A percentile compares a stretch with the other conserved stretches of the same genome.
phyloP scores from a whole-genome alignment of 31 red algal genomes.

The Asparagopsis taxiformis region DNA sequence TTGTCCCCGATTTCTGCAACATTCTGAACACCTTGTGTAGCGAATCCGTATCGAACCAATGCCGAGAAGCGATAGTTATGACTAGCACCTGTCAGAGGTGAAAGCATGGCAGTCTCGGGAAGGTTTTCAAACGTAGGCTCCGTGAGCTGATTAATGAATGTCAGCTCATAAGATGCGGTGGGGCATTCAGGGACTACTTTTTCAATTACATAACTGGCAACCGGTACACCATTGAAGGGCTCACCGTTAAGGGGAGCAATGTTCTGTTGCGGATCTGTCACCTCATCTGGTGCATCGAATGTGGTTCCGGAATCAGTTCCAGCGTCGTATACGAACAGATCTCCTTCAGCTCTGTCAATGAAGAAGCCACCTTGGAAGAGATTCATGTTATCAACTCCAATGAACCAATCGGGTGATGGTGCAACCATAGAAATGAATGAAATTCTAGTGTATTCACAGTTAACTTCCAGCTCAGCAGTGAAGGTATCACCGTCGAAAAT shows the following conservation, averaged over 20 bases:
- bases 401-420: neutral
- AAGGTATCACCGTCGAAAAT: neutral
- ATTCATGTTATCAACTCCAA: neutral
- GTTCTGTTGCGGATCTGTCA: neutral
- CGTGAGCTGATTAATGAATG: neutral
- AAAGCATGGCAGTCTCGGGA: neutral
- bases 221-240: neutral
- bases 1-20: conserved; percentile 24
- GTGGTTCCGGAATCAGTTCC: neutral
- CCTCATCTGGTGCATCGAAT: neutral
- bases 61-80: conserved; percentile 1
- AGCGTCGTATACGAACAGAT: neutral
- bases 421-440: neutral
- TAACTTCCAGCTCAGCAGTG: neutral
- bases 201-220: neutral
- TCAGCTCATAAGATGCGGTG: neutral
- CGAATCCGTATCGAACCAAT: neutral
- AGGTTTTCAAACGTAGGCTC: neutral
- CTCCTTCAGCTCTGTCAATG: neutral
- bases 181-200: neutral
- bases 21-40: neutral
- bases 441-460: neutral
- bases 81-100: neutral
- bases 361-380: neutral
- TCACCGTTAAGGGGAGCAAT: neutral